Evolutionary conservation across 352 stramenopile species (phyloP), one percentile per base, ranked within the genome.

Genomic region (Pythium aquatile): DNA sequence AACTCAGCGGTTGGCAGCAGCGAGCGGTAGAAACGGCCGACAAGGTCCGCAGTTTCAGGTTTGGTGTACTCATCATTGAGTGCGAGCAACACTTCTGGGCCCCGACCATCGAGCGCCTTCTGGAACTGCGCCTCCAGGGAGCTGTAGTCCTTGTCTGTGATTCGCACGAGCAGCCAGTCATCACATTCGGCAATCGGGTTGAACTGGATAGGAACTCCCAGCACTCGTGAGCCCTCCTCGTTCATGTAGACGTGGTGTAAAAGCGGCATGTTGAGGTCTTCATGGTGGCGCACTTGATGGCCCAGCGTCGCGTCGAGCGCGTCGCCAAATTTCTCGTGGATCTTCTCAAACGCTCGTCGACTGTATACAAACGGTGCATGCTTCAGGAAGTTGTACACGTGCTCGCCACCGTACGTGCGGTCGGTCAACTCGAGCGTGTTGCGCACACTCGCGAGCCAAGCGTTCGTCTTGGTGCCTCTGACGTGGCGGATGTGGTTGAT

Each of bases 161-260:
- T 63, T 33, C 81, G 80, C 30, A 93, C 72, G 3, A 93, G 75
- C n/a, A 92, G 70, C 82, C 83, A 94, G 66, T 94, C 82, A 53
- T 91, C 74, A 63, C 79, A 88, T 65, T 94, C 85, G 8, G 59
- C 68, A 24, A 93, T 51, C 24, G 83, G 81, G 32, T 90, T 90
- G 28, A 88, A 85, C 66, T 79, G 74, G n/a, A 90, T 69, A 0
- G 85, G 85, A 32, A 94, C 79, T 14, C 71, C 68, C 2, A 93
- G 72, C 51, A 66, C 37, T 30, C 72, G 72, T 9, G 79, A 78
- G 2, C 85, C 84, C 72, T 94, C 82, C 54, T 93, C 83, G 65
- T 85, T 74, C 85, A 94, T 94, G 73, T 90, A 94, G 47, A 92
- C 88, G 65, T 93, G 83, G 52, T 94, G 84, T 59, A 94, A 60